Base-by-base conservation (phyloP, 305 asterid genomes). In the Euphrasia arctica region DNA sequence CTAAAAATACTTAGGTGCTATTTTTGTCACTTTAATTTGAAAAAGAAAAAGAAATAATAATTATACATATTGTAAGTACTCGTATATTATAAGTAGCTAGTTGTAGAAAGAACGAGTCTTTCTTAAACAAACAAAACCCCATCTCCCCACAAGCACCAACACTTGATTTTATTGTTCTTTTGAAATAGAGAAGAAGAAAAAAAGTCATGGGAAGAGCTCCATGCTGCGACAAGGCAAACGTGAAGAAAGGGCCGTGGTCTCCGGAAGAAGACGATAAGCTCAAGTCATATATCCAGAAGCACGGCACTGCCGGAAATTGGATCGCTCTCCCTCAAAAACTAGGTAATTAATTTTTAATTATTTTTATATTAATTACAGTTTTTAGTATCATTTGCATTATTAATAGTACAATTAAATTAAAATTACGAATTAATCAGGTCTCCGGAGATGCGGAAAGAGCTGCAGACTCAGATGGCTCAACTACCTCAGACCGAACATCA, bases 381-480 rank as follows among this genome's bases (percentile, higher is more conserved):
- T 14, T 52, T 18, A 18, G 22, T 18, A 18, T 18, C 22, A 18
- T 18, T 18, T 18, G 22, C 22, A 18, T 18, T 18, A 18, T 18
- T 18, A 18, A 18, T 18, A 18, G 22, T 18, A 18, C 22, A 18
- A 18, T 18, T 18, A 18, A 18, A 18, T 18, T 18, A 13, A 12
- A 10, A 31, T 0, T 32, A 28, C 4, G 9, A 25, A 27, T 31
- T 2, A 27, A 54, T 69, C 4, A 89, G 97, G 91, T 27, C 82
- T 91, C 4, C 79, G 52, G 64, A 88, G 97, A 76, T 91, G 97
- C 70, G 96, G 97, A 36, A 91, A 91, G 58, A 91, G 97, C 77
- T 88, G 96, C 78, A 80, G 97, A 67, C 78, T 91, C 51, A 86
- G 94, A 74, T 91, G 97, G 97, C 75, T 91, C n/a, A 91, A 91